Conservation (phyloP, 345 rosid species). For the Hirschfeldia incana region DNA sequence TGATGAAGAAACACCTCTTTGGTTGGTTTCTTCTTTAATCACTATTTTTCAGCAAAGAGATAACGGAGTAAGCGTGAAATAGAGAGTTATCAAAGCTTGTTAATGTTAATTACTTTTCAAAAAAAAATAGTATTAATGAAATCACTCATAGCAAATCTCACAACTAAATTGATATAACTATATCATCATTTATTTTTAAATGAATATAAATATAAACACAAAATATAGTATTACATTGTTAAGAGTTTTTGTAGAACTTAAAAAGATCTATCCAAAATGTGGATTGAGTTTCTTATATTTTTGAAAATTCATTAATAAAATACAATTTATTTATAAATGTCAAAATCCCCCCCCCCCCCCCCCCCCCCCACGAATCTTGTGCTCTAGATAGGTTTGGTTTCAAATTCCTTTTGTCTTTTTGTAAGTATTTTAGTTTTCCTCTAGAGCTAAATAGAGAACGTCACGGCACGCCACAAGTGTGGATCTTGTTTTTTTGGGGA, state of each 20-base stretch:
- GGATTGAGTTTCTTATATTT: too few species aligned
- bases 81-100: not conserved
- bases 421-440: not conserved
- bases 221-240: too few species aligned
- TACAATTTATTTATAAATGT: not conserved
- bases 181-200: too few species aligned
- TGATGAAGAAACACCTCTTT: not conserved
- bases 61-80: not conserved
- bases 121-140: not conserved
- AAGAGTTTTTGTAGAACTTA: too few species aligned
- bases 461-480: conserved; percentile 41
- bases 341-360: not conserved
- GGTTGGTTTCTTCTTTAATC: not conserved
- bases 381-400: conserved; percentile 2
- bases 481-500: conserved; percentile 23
- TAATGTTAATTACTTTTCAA: not conserved
- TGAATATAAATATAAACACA: too few species aligned
- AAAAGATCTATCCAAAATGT: too few species aligned
- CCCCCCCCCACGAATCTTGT: not conserved
- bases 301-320: too few species aligned
- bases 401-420: not conserved
- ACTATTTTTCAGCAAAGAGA: not conserved
- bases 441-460: conserved; percentile 10
- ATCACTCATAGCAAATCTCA: not conserved
- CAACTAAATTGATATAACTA: not conserved